Percentiles rank a stretch among this genome's conserved stretches.
Conservation (phyloP, 139 green algal species). For the Chlamydomonas schloesseri region DNA sequence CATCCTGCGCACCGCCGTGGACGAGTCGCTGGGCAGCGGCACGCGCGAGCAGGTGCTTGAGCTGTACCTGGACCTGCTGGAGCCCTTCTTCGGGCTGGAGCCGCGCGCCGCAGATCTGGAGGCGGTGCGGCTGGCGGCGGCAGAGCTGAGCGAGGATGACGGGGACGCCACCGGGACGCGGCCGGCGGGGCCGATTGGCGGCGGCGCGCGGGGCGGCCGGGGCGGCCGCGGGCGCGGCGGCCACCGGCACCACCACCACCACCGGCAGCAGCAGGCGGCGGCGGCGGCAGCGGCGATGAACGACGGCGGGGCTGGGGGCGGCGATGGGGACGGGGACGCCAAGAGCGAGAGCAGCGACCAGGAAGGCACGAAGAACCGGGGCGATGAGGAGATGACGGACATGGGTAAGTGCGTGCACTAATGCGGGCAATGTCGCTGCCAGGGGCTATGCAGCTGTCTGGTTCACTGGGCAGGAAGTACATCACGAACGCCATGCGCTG, state of each 20-base stretch:
- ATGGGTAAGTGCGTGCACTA: slow-evolving; percentile 26
- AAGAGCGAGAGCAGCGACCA: slow-evolving; percentile 53
- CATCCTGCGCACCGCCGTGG: slow-evolving; percentile 77
- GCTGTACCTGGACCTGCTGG: slow-evolving; percentile 87
- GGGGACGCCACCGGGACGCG: slow-evolving; percentile 28
- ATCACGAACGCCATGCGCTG: too few relatives aligned
- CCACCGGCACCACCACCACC: neutral
- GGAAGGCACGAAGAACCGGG: slow-evolving; percentile 34
- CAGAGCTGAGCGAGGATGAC: slow-evolving; percentile 32
- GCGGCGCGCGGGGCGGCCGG: neutral
- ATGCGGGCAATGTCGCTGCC: too few relatives aligned
- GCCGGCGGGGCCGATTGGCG: neutral
- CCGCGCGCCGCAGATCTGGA: slow-evolving; percentile 26
- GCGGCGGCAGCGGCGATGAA: neutral
- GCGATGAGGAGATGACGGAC: slow-evolving; percentile 48
- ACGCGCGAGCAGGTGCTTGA: slow-evolving; percentile 65
- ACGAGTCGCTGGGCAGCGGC: slow-evolving; percentile 71
- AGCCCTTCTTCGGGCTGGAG: slow-evolving; percentile 86
- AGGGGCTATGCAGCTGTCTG: too few relatives aligned
- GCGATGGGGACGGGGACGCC: neutral
- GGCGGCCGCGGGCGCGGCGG: neutral
- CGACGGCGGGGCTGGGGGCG: neutral
- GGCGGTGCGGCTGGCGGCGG: neutral
- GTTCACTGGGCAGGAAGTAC: too few relatives aligned
- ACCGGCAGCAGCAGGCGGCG: neutral